These are phyloP conservation scores for Cicer chorassanicum DNA, from an alignment of 306 rosid genomes.

Conservation along the genomic window DNA sequence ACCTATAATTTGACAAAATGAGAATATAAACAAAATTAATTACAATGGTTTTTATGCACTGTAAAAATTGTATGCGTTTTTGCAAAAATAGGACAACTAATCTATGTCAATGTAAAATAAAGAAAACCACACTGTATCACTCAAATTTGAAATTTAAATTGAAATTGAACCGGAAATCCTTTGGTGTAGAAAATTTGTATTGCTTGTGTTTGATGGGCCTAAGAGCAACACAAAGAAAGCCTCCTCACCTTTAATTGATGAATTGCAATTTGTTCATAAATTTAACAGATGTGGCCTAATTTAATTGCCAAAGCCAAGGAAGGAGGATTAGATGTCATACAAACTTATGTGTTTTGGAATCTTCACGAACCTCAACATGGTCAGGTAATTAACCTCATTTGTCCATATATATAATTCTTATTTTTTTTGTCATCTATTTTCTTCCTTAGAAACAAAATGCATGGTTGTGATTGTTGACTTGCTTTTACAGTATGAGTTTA, in stretches of 20 bases:
- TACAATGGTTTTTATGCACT: too few species aligned
- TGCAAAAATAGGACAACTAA: too few species aligned
- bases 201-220: not conserved
- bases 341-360: constrained; percentile 94
- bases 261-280: not conserved
- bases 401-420: constrained; percentile 3
- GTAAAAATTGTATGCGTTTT: too few species aligned
- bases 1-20: not conserved
- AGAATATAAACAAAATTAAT: too few species aligned
- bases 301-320: constrained; percentile 75
- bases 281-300: constrained; percentile 79
- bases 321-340: constrained; percentile 84
- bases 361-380: constrained; percentile 81
- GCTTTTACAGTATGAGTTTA: constrained; percentile 66
- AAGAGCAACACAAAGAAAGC: constrained; percentile 1
- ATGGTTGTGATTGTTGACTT: not conserved
- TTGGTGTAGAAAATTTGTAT: not conserved
- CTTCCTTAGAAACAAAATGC: not conserved
- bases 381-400: constrained; percentile 49
- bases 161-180: not conserved
- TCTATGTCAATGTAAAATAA: too few species aligned
- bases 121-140: not conserved
- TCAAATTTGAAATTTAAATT: not conserved
- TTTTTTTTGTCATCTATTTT: not conserved
- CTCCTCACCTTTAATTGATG: not conserved